Percentiles rank a stretch among this genome's conserved stretches.
phyloP scores from a whole-genome alignment of 2,329 filamentous ascomycete species.

The Penicillium sp. region DNA sequence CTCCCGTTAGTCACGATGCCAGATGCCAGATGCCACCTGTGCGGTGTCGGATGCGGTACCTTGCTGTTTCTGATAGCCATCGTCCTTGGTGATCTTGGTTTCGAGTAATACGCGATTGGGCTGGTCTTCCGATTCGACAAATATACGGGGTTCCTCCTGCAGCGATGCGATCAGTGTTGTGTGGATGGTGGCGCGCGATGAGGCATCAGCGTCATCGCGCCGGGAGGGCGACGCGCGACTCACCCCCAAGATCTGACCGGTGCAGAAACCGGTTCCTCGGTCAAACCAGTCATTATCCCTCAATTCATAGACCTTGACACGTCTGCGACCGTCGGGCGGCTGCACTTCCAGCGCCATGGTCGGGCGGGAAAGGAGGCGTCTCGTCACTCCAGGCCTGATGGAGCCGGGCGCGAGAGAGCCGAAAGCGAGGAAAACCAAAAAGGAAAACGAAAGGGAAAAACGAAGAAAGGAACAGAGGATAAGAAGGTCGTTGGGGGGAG shows the following conservation, averaged over 20 bases:
- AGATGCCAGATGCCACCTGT: not conserved
- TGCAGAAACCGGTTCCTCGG: conserved; percentile 93
- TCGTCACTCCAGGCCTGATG: conserved; percentile 41
- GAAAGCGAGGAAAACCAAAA: not conserved
- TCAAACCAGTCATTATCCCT: conserved; percentile 99
- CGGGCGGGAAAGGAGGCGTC: conserved; percentile 35
- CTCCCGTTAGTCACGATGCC: conserved; percentile 24
- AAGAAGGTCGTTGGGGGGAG: conserved; percentile 13
- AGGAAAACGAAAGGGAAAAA: conserved; percentile 1
- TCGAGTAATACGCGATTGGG: conserved; percentile 81
- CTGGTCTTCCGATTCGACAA: conserved; percentile 92
- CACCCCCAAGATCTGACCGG: conserved; percentile 73
- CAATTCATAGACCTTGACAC: conserved; percentile 99
- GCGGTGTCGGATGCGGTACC: conserved; percentile 55
- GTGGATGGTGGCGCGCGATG: conserved; percentile 17
- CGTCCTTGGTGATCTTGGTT: conserved; percentile 87
- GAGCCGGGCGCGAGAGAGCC: conserved; percentile 33
- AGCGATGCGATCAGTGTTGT: conserved; percentile 3
- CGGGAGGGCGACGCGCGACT: conserved; percentile 36
- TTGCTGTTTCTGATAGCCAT: conserved; percentile 98
- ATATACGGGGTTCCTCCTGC: conserved; percentile 79
- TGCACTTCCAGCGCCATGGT: conserved; percentile 52
- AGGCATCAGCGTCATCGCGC: conserved; percentile 20
- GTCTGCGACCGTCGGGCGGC: conserved; percentile 53
- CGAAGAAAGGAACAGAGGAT: conserved; percentile 11